phyloP scores from a whole-genome alignment of 2,329 filamentous ascomycete species.

The Dendrostoma leiphaemia region DNA sequence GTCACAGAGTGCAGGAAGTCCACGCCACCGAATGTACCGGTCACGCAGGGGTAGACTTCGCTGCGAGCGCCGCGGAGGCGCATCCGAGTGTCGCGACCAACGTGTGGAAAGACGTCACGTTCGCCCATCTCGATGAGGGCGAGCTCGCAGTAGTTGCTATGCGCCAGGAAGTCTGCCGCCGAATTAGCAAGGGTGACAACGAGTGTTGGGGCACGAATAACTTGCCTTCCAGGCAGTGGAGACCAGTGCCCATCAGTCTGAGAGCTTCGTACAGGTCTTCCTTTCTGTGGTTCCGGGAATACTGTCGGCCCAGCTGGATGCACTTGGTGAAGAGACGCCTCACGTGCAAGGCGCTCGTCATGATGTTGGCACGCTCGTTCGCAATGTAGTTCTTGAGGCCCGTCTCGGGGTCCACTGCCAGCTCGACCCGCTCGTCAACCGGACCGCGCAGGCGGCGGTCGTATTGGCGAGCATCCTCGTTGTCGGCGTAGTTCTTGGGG shows the following conservation, averaged over 20 bases:
- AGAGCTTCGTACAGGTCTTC: slow-evolving; percentile 85
- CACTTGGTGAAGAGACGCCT: slow-evolving; percentile 69
- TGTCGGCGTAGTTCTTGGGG: slow-evolving; percentile 83
- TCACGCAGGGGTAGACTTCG: slow-evolving; percentile 77
- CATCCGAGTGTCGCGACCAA: slow-evolving; percentile 72
- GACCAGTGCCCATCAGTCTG: slow-evolving; percentile 79
- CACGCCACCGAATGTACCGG: slow-evolving; percentile 91
- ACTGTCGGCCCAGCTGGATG: slow-evolving; percentile 78
- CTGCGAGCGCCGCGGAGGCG: slow-evolving; percentile 63
- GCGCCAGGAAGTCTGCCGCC: slow-evolving; percentile 74
- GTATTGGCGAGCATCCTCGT: slow-evolving; percentile 79
- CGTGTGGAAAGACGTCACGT: slow-evolving; percentile 78
- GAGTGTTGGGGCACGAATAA: not conserved
- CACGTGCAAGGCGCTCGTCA: slow-evolving; percentile 77
- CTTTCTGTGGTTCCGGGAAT: slow-evolving; percentile 63
- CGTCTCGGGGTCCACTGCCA: slow-evolving; percentile 71
- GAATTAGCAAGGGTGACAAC: slow-evolving; percentile 6
- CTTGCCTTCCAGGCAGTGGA: slow-evolving; percentile 80
- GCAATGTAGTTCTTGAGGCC: slow-evolving; percentile 95
- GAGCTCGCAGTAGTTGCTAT: slow-evolving; percentile 90
- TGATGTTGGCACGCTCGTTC: slow-evolving; percentile 74
- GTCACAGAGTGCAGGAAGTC: slow-evolving; percentile 90
- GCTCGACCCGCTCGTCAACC: slow-evolving; percentile 74
- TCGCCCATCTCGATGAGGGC: slow-evolving; percentile 86
- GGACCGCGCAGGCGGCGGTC: slow-evolving; percentile 78